Percentiles rank a stretch among this genome's conserved stretches.
phyloP scores from a whole-genome alignment of 768 basidiomycete species.

The Suillus sp. region DNA sequence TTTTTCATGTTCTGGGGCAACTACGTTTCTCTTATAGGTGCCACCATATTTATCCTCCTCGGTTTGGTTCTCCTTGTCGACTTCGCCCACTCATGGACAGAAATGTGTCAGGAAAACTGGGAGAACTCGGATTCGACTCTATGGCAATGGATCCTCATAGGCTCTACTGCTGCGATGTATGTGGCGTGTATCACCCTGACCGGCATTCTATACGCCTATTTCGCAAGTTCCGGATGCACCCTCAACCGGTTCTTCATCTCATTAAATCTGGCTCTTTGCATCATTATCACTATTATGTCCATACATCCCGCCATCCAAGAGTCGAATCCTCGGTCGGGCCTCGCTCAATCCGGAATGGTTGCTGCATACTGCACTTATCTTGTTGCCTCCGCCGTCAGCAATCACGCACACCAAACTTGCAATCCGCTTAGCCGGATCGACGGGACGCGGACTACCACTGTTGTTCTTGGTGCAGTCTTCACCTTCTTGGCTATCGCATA shows the following conservation, averaged over 20 bases:
- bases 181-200: conserved; percentile 82
- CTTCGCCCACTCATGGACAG: conserved; percentile 98
- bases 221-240: conserved; percentile 82
- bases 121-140: conserved; percentile 83
- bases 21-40: conserved; percentile 88
- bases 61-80: conserved; percentile 97
- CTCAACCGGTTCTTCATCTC: conserved; percentile 98
- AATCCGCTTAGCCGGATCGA: conserved; percentile 80
- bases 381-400: conserved; percentile 89
- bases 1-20: conserved; percentile 99
- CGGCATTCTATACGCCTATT: conserved; percentile 88
- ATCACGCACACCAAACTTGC: conserved; percentile 84
- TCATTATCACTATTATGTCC: conserved; percentile 80
- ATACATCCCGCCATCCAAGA: conserved; percentile 89
- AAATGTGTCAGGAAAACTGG: conserved; percentile 96
- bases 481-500: conserved; percentile 99
- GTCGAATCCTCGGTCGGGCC: conserved; percentile 89
- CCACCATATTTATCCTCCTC: conserved; percentile 93
- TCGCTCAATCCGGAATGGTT: conserved; percentile 97
- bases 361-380: conserved; percentile 97
- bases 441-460: conserved; percentile 80
- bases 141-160: conserved; percentile 96
- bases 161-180: conserved; percentile 91
- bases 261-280: conserved; percentile 81
- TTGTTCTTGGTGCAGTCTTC: conserved; percentile 89